A percentile compares a stretch with the other conserved stretches of the same genome.
These are phyloP conservation scores for Dryas alaskensis DNA, from an alignment of 306 rosid genomes.

Conservation along the genomic window DNA sequence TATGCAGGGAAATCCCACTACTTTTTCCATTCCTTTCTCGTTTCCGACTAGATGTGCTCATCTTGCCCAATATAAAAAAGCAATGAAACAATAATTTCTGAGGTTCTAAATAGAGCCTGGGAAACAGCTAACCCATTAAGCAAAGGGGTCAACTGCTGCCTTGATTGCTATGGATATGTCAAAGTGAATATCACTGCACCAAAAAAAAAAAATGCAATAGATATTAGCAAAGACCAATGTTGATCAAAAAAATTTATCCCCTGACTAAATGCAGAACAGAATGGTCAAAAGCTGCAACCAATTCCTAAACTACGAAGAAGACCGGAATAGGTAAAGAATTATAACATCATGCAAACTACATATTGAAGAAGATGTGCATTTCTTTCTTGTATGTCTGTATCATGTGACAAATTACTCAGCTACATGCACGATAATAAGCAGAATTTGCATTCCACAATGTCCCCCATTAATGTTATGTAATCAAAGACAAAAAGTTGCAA, in stretches of 20 bases:
- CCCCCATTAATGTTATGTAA: background rate
- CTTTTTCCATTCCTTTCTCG: slow-evolving; percentile 43
- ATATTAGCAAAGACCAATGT: background rate
- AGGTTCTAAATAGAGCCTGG: slow-evolving; percentile 1
- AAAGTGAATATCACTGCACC: slow-evolving; percentile 25
- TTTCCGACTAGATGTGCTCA: slow-evolving; percentile 46
- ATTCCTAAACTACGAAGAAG: background rate
- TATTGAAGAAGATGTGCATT: background rate
- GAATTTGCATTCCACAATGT: background rate
- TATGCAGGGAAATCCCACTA: slow-evolving; percentile 31
- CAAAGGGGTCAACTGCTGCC: slow-evolving; percentile 6
- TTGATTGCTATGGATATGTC: background rate
- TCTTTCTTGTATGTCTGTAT: background rate
- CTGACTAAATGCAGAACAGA: background rate
- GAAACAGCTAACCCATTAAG: slow-evolving; percentile 6
- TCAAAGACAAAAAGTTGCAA: background rate
- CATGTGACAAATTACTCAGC: background rate
- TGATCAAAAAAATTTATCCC: background rate
- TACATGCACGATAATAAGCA: background rate
- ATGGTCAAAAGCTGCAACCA: background rate
- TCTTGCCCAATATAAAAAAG: slow-evolving; percentile 39
- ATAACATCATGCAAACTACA: background rate
- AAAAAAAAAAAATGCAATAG: slow-evolving; percentile 7
- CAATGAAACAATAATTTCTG: slow-evolving; percentile 12
- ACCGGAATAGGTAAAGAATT: background rate